Evolutionary conservation across 257 asterid species (phyloP).

Genomic region (Nicotiana paniculata): DNA sequence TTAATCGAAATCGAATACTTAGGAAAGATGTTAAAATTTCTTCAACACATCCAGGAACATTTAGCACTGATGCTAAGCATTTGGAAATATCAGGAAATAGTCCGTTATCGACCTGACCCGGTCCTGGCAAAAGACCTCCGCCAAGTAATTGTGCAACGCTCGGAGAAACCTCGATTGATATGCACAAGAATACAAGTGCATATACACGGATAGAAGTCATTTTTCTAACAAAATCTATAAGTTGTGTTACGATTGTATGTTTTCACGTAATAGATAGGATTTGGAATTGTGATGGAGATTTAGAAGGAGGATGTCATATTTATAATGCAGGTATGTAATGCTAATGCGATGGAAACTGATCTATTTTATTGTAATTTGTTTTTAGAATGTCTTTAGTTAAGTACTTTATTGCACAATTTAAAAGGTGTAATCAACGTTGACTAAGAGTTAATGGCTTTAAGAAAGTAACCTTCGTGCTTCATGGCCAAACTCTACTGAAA

Average conservation of each 20-base stretch:
- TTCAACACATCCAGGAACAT: conserved; percentile 14
- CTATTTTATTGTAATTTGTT: no score
- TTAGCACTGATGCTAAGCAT: conserved; percentile 15
- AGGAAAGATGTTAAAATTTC: conserved; percentile 18
- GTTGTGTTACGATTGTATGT: not conserved
- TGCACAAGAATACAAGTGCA: not conserved
- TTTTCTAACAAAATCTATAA: not conserved
- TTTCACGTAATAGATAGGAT: no score
- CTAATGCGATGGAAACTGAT: no score
- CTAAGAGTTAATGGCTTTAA: no score
- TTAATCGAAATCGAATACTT: not conserved
- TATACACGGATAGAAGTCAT: not conserved
- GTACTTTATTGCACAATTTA: no score
- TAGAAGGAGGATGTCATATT: no score
- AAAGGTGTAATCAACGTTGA: no score
- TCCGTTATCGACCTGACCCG: not conserved
- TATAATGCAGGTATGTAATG: no score
- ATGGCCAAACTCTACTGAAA: no score
- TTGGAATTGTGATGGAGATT: no score
- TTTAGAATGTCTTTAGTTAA: no score
- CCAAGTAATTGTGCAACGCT: not conserved
- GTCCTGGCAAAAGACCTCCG: not conserved
- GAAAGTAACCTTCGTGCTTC: no score
- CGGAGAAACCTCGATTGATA: not conserved
- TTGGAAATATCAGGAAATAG: not conserved